phyloP scores from a whole-genome alignment of 2,329 filamentous ascomycete species.

The Mariannaea sp. region DNA sequence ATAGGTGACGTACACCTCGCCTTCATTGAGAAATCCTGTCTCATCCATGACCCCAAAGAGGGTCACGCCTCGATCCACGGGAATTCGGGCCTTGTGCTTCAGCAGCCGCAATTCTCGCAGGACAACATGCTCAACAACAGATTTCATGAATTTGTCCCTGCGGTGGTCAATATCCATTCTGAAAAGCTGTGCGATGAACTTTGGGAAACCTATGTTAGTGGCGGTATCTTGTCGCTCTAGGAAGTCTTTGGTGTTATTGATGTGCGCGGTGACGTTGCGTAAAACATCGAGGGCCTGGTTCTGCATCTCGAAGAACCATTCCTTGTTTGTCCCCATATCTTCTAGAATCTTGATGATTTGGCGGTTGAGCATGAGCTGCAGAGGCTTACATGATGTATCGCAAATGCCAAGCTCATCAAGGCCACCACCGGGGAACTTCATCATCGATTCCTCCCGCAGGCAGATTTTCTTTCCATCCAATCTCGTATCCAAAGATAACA shows the following conservation, averaged over 20 bases:
- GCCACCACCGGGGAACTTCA: conserved; percentile 69
- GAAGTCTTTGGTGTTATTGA: conserved; percentile 68
- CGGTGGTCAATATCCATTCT: conserved; percentile 67
- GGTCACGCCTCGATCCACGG: conserved; percentile 71
- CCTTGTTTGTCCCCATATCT: conserved; percentile 65
- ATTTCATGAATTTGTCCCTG: conserved; percentile 70
- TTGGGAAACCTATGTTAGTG: conserved; percentile 61
- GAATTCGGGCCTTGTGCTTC: conserved; percentile 80
- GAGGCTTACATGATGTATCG: conserved; percentile 67
- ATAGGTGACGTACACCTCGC: conserved; percentile 70
- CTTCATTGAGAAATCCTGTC: conserved; percentile 67
- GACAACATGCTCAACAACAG: conserved; percentile 70
- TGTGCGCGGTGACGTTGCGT: conserved; percentile 60
- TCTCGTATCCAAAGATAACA: conserved; percentile 70
- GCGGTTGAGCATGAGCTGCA: conserved; percentile 74
- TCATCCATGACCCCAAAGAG: conserved; percentile 87
- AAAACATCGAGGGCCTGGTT: conserved; percentile 64
- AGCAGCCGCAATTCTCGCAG: conserved; percentile 73
- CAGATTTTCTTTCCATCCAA: conserved; percentile 62
- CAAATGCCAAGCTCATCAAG: conserved; percentile 70
- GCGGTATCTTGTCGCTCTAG: conserved; percentile 66
- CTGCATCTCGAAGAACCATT: conserved; percentile 70
- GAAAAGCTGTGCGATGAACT: conserved; percentile 64
- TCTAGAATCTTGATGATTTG: conserved; percentile 87
- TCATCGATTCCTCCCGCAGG: conserved; percentile 73